These are phyloP conservation scores for Clavispora vitiphila DNA, from an alignment of 805 yeast species.

Conservation along the genomic window DNA sequence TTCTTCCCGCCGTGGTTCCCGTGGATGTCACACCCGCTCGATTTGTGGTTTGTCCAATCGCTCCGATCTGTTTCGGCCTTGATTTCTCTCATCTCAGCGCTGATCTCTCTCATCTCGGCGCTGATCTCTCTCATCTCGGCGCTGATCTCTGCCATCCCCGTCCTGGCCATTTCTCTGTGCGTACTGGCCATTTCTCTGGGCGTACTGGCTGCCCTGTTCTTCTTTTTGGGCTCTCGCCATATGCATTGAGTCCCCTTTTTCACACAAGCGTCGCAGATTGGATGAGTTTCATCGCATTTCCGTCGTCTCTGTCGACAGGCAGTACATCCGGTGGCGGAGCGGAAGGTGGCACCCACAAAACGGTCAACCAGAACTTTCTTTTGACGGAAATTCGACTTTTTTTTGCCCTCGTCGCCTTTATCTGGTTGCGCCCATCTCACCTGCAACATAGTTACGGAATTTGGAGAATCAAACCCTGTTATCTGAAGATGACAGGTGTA, in stretches of 20 bases:
- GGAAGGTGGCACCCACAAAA: constrained; percentile 1
- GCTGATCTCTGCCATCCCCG: too few species aligned
- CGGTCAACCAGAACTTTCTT: neutral
- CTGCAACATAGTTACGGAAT: neutral
- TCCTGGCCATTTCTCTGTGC: too few species aligned
- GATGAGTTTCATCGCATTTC: constrained; percentile 23
- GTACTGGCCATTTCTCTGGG: too few species aligned
- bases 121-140: too few species aligned
- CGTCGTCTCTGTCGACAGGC: constrained; percentile 11
- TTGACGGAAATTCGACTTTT: neutral
- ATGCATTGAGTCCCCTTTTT: constrained; percentile 13
- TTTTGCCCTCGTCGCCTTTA: neutral
- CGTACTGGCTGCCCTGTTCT: too few species aligned
- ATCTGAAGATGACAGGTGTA: neutral
- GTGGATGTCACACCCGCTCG: too few species aligned
- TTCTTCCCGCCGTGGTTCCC: too few species aligned
- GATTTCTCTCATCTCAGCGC: too few species aligned
- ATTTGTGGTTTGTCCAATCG: too few species aligned
- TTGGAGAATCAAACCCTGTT: neutral
- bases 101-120: too few species aligned
- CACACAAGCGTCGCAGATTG: constrained; percentile 17
- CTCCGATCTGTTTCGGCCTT: too few species aligned
- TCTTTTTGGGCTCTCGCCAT: constrained; percentile 7
- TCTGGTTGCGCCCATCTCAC: neutral
- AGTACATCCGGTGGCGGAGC: constrained; percentile 6